phyloP scores from a whole-genome alignment of 2,329 filamentous ascomycete genomes.

The Xylaria sp. region DNA sequence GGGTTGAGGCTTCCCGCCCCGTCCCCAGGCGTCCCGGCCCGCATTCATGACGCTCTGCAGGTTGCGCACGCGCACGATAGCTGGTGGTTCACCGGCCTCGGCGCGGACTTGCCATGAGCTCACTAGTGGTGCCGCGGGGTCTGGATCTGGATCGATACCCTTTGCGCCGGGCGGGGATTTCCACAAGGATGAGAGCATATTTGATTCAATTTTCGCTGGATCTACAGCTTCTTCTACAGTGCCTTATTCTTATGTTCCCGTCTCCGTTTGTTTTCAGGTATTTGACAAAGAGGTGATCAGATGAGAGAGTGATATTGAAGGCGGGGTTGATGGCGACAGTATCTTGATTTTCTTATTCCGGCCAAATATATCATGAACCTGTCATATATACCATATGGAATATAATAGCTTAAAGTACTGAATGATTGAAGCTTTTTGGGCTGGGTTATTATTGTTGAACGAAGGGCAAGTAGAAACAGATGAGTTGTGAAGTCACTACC shows the following conservation, averaged over 20 bases:
- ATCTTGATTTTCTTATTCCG: neutral
- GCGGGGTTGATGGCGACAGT: neutral
- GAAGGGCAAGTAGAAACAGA: neutral
- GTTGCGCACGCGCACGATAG: slow-evolving; percentile 69
- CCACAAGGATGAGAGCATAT: slow-evolving; percentile 45
- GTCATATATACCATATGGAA: neutral
- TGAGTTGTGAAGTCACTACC: slow-evolving; percentile 8
- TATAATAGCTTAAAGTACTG: neutral
- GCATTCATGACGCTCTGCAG: slow-evolving; percentile 66
- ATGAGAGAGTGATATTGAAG: neutral
- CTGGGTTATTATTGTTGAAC: too few relatives aligned
- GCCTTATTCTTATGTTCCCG: neutral
- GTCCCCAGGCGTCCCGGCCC: slow-evolving; percentile 76
- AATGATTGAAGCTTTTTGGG: neutral
- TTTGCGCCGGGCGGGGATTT: slow-evolving; percentile 39
- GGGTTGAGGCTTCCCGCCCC: slow-evolving; percentile 68
- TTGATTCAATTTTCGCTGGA: neutral
- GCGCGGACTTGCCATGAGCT: slow-evolving; percentile 54
- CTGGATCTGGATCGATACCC: slow-evolving; percentile 35
- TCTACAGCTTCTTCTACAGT: neutral
- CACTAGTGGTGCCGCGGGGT: slow-evolving; percentile 48
- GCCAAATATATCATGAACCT: neutral
- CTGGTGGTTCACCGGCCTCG: slow-evolving; percentile 57
- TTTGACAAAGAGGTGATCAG: neutral
- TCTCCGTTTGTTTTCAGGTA: too few relatives aligned